Evolutionary conservation across 2,329 filamentous ascomycete species (phyloP).

Genomic region (Periconia sp.): DNA sequence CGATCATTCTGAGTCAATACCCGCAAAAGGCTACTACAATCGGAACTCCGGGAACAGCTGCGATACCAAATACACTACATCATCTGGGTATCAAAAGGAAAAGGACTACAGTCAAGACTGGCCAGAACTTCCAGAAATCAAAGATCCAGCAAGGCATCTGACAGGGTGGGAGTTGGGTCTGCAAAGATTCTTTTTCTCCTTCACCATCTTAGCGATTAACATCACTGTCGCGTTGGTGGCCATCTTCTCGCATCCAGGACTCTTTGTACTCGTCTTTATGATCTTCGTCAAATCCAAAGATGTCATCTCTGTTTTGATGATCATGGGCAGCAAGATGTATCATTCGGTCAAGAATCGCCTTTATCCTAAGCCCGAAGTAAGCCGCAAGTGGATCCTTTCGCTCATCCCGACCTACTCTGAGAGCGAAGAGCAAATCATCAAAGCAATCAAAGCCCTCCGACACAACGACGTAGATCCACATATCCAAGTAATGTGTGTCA

Average conservation of each 20-base stretch:
- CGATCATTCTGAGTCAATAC: no score
- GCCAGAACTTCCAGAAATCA: not conserved
- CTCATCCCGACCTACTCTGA: slow-evolving; percentile 5
- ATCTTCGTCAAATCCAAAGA: slow-evolving; percentile 4
- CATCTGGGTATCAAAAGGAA: no score
- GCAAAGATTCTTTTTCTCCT: slow-evolving; percentile 1
- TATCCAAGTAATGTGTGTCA: slow-evolving; percentile 3
- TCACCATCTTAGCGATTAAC: not conserved
- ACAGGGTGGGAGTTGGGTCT: not conserved
- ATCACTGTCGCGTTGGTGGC: slow-evolving; percentile 1
- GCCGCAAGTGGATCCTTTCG: slow-evolving; percentile 7
- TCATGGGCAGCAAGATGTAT: not conserved
- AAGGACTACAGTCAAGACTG: no score
- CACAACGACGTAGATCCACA: slow-evolving; percentile 4
- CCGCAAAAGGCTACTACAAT: no score
- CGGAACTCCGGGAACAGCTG: no score
- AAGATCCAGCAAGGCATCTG: not conserved
- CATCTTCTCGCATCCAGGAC: not conserved
- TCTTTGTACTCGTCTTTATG: not conserved
- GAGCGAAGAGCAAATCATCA: slow-evolving; percentile 5
- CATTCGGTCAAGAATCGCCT: not conserved
- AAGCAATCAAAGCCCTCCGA: slow-evolving; percentile 2
- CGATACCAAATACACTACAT: no score
- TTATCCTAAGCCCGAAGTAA: not conserved
- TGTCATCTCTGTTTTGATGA: not conserved